These are phyloP conservation scores for Aspergillus calidoustus DNA, from an alignment of 2,329 filamentous ascomycete genomes.

Conservation along the genomic window DNA sequence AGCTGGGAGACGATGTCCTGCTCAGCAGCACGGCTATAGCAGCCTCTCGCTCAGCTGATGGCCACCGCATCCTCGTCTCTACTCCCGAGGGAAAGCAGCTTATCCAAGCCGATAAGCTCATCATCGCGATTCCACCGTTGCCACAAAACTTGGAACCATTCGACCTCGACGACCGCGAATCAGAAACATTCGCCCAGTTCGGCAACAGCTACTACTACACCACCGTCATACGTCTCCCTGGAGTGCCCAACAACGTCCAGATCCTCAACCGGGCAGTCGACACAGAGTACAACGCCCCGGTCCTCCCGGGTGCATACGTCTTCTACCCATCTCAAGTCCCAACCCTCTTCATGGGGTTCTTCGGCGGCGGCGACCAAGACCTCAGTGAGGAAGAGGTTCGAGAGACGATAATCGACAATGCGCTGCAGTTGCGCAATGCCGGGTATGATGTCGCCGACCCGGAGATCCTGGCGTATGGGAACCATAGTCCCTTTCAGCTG, in stretches of 20 bases:
- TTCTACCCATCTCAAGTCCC: background rate
- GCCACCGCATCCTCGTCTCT: conserved; percentile 32
- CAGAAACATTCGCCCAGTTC: conserved; percentile 39
- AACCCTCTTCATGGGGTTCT: background rate
- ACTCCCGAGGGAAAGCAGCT: conserved; percentile 30
- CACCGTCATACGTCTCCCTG: conserved; percentile 35
- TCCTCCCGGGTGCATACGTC: conserved; percentile 12
- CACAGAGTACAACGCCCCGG: conserved; percentile 15
- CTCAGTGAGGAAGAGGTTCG: conserved; percentile 9
- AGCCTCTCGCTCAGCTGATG: conserved; percentile 36
- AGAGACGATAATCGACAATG: conserved; percentile 7
- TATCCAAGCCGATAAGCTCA: conserved; percentile 41
- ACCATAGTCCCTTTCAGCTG: conserved; percentile 36
- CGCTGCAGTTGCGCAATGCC: conserved; percentile 7
- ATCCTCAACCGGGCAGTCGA: conserved; percentile 17
- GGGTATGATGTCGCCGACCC: conserved; percentile 9
- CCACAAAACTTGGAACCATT: conserved; percentile 37
- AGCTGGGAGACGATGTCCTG: conserved; percentile 44
- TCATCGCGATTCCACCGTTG: conserved; percentile 45
- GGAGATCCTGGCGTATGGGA: conserved; percentile 19
- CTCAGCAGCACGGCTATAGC: conserved; percentile 41
- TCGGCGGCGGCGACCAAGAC: background rate
- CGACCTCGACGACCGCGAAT: conserved; percentile 38
- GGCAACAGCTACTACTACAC: conserved; percentile 32
- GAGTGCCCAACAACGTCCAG: conserved; percentile 21